These are phyloP conservation scores for Claviceps pazoutovae DNA, from an alignment of 2,329 filamentous ascomycete species.

Conservation along the genomic window DNA sequence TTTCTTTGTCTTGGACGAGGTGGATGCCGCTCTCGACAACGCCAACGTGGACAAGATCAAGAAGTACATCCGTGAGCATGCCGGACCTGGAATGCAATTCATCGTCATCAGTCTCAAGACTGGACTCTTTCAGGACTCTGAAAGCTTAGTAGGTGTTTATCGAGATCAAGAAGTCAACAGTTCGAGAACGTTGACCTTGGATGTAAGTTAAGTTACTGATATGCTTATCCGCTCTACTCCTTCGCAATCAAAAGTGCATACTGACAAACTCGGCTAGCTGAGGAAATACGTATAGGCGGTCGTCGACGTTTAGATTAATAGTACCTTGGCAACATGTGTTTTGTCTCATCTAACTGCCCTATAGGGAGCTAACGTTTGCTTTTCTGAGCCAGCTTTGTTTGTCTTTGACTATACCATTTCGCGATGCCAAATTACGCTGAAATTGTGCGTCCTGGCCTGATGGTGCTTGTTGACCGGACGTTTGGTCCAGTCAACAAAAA, in stretches of 20 bases:
- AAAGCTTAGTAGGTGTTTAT: slow-evolving; percentile 91
- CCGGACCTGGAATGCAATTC: slow-evolving; percentile 95
- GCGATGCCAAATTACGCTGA: neutral
- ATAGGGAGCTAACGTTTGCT: neutral
- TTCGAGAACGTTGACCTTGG: slow-evolving; percentile 78
- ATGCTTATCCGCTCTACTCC: neutral
- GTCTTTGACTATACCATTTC: neutral
- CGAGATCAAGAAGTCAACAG: slow-evolving; percentile 89
- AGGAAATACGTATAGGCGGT: slow-evolving; percentile 19
- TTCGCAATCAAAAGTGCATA: neutral
- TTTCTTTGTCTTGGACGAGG: slow-evolving; percentile 96
- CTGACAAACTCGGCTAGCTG: slow-evolving; percentile 13
- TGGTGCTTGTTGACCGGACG: neutral
- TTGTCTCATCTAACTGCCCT: too few relatives aligned
- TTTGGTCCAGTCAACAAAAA: neutral
- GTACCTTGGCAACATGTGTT: too few relatives aligned
- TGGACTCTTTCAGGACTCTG: slow-evolving; percentile 88
- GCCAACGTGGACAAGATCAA: slow-evolving; percentile 94
- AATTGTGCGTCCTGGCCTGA: neutral
- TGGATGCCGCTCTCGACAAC: slow-evolving; percentile 95
- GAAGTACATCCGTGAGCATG: slow-evolving; percentile 89
- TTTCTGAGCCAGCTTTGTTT: neutral
- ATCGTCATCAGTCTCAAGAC: slow-evolving; percentile 96
- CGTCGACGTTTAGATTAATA: neutral
- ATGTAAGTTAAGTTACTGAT: slow-evolving; percentile 69